phyloP scores from a whole-genome alignment of 768 basidiomycete species.

The Chalciporus pseudorubinellus region DNA sequence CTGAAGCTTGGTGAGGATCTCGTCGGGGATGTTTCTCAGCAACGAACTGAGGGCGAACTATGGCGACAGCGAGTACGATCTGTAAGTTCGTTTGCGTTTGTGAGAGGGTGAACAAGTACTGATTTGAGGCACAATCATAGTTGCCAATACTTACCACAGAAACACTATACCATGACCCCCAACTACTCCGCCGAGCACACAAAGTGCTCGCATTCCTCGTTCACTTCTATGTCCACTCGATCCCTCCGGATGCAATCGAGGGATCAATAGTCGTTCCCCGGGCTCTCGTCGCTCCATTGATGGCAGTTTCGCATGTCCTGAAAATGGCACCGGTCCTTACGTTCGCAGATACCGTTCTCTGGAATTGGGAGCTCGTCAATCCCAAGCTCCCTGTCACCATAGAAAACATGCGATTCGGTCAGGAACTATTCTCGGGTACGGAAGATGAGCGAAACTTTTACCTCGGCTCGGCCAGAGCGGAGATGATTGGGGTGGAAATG shows the following conservation, averaged over 20 bases:
- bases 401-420: conserved; percentile 69
- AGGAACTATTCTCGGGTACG: conserved; percentile 77
- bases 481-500: conserved; percentile 84
- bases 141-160: conserved; percentile 67
- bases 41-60: conserved; percentile 52
- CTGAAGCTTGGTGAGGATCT: conserved; percentile 60
- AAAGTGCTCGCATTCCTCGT: conserved; percentile 85
- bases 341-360: conserved; percentile 94
- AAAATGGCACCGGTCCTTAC: conserved; percentile 93
- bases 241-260: conserved; percentile 42
- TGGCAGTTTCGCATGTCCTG: conserved; percentile 69
- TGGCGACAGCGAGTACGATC: conserved; percentile 67
- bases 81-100: conserved; percentile 44
- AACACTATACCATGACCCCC: conserved; percentile 51
- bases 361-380: conserved; percentile 76
- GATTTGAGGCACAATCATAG: conserved; percentile 43
- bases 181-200: conserved; percentile 79
- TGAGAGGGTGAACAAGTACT: conserved; percentile 7
- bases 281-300: conserved; percentile 74
- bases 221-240: conserved; percentile 88
- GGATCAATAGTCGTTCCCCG: conserved; percentile 62
- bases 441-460: conserved; percentile 88
- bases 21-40: conserved; percentile 44
- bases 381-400: conserved; percentile 55
- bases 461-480: conserved; percentile 75